These are phyloP conservation scores for Blepharisma undulans DNA, from an alignment of 169 alveolate genomes.

Conservation along the genomic window DNA sequence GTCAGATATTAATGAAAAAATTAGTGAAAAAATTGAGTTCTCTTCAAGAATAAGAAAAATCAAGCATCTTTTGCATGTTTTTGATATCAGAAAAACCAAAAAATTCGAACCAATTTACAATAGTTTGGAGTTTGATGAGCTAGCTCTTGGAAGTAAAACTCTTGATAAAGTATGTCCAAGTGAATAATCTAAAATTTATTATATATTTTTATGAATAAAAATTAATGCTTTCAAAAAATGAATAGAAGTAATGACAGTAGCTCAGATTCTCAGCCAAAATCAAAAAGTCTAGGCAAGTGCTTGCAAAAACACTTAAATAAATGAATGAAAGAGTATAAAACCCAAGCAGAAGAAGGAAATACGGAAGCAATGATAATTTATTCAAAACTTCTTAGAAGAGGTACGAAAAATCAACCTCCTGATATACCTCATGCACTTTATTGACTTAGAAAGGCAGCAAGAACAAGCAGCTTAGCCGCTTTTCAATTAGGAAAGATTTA, in stretches of 20 bases:
- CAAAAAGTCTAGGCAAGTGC: neutral
- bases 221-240: neutral
- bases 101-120: neutral
- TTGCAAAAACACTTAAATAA: neutral
- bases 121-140: neutral
- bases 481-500: neutral
- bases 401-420: neutral
- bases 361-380: constrained; percentile 20
- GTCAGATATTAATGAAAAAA: neutral
- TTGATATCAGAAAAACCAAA: neutral
- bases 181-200: neutral
- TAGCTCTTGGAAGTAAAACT: neutral
- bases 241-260: neutral
- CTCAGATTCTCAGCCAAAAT: neutral
- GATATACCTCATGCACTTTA: neutral
- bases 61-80: neutral
- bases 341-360: neutral
- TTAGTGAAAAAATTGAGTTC: neutral
- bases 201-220: too few species aligned
- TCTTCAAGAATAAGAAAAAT: neutral
- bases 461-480: neutral
- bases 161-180: neutral
- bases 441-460: neutral
- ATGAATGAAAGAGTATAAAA: neutral
- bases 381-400: neutral